Conservation (phyloP, 2,329 filamentous ascomycete genomes). For the Stachybotrys chlorohalonatus region DNA sequence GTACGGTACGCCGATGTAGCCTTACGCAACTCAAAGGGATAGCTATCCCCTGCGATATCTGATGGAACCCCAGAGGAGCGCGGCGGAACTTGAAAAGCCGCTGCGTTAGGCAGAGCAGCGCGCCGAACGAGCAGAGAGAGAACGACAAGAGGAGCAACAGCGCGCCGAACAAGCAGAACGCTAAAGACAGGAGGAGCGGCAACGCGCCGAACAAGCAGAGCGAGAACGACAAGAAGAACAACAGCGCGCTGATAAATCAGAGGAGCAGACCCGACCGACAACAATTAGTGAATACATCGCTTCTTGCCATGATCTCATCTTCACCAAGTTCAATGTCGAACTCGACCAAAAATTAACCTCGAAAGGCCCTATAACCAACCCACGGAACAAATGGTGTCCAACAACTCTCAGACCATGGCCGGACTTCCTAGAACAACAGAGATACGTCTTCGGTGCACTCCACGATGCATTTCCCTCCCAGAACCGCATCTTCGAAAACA, state of each 20-base stretch:
- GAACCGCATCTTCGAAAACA: constrained; percentile 15
- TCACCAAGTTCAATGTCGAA: constrained; percentile 14
- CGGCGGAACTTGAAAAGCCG: not conserved
- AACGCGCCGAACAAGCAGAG: no score
- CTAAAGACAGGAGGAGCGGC: no score
- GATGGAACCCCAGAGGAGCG: not conserved
- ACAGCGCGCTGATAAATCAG: constrained; percentile 8
- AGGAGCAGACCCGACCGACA: constrained; percentile 13
- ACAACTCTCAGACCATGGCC: constrained; percentile 16
- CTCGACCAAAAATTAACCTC: constrained; percentile 12
- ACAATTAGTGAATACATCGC: constrained; percentile 21
- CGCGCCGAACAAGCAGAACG: constrained; percentile 2
- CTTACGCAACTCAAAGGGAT: no score
- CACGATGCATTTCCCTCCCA: constrained; percentile 11
- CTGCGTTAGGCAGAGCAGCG: not conserved
- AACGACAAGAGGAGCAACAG: constrained; percentile 1
- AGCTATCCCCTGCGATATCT: not conserved
- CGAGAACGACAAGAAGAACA: not conserved
- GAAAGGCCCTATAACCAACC: constrained; percentile 18
- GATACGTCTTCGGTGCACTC: constrained; percentile 10
- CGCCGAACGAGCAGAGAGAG: constrained; percentile 3
- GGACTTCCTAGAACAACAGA: constrained; percentile 17
- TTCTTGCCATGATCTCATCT: constrained; percentile 16
- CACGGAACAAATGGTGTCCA: constrained; percentile 18
- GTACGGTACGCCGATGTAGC: no score